Evolutionary conservation across 2,329 filamentous ascomycete genomes (phyloP).

Genomic region (Teratosphaeria zuluensis): DNA sequence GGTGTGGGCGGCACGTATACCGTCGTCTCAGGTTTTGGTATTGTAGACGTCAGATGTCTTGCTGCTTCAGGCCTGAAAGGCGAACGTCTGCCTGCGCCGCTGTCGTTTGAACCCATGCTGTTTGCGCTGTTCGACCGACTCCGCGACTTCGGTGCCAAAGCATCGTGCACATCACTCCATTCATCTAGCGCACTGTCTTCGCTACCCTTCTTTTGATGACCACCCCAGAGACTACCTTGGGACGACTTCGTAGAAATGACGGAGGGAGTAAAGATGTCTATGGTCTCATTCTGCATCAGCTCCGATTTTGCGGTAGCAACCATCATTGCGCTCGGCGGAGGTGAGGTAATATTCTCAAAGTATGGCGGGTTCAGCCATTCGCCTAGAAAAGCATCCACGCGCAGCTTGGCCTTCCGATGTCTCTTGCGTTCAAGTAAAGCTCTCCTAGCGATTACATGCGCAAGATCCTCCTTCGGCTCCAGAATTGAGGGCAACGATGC

Average conservation of each 20-base stretch:
- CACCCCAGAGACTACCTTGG: slow-evolving; percentile 38
- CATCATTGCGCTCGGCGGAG: slow-evolving; percentile 79
- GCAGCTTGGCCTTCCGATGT: slow-evolving; percentile 50
- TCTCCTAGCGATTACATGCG: slow-evolving; percentile 26
- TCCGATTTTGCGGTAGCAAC: slow-evolving; percentile 81
- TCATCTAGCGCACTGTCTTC: slow-evolving; percentile 18
- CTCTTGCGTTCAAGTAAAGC: slow-evolving; percentile 26
- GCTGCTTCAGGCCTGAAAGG: slow-evolving; percentile 17
- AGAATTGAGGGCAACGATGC: slow-evolving; percentile 24
- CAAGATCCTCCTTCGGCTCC: slow-evolving; percentile 29
- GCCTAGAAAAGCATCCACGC: slow-evolving; percentile 84
- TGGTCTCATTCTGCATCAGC: slow-evolving; percentile 62
- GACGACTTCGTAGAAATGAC: slow-evolving; percentile 28
- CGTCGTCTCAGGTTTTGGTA: slow-evolving; percentile 22
- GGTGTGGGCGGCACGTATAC: slow-evolving; percentile 68
- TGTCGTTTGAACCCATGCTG: slow-evolving; percentile 24
- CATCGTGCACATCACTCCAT: slow-evolving; percentile 19
- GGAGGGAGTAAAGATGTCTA: slow-evolving; percentile 35
- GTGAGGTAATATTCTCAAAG: slow-evolving; percentile 83
- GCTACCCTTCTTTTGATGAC: slow-evolving; percentile 18
- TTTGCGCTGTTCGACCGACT: slow-evolving; percentile 41
- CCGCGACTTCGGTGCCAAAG: slow-evolving; percentile 28
- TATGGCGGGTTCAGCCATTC: slow-evolving; percentile 95
- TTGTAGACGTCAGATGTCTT: slow-evolving; percentile 15
- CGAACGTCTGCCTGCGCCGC: slow-evolving; percentile 17